These are phyloP conservation scores for Colletotrichum brevisporum DNA, from an alignment of 2,329 filamentous ascomycete genomes.

Conservation along the genomic window DNA sequence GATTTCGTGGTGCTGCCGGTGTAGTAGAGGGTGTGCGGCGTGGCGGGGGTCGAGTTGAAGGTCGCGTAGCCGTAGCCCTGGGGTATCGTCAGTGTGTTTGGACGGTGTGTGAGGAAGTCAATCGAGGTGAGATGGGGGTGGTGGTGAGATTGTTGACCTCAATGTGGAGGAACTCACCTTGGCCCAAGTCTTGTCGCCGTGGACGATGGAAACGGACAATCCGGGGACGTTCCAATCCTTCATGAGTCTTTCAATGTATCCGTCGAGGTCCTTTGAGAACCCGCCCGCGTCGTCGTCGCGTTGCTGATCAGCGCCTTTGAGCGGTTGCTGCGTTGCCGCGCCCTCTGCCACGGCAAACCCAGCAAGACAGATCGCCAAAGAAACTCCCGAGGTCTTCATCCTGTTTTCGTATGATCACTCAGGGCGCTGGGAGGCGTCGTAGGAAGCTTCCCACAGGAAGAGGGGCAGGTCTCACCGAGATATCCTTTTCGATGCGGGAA, in stretches of 20 bases:
- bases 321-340: neutral
- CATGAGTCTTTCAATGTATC: constrained; percentile 47
- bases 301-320: neutral
- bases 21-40: constrained; percentile 66
- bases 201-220: constrained; percentile 57
- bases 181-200: constrained; percentile 53
- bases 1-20: constrained; percentile 71
- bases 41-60: constrained; percentile 54
- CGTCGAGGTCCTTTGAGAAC: constrained; percentile 8
- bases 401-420: neutral
- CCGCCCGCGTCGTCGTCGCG: neutral
- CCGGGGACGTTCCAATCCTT: constrained; percentile 57
- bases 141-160: neutral
- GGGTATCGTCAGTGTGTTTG: constrained; percentile 26
- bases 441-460: no score
- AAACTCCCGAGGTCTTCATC: neutral
- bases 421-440: no score
- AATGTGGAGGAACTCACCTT: constrained; percentile 44
- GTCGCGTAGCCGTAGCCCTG: constrained; percentile 56
- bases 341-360: neutral
- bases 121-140: no score
- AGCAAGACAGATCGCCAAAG: neutral
- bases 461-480: no score
- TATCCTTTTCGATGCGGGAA: no score
- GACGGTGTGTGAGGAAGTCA: no score